Conservation (phyloP, 352 stramenopile species). For the Blastocystis sp. region DNA sequence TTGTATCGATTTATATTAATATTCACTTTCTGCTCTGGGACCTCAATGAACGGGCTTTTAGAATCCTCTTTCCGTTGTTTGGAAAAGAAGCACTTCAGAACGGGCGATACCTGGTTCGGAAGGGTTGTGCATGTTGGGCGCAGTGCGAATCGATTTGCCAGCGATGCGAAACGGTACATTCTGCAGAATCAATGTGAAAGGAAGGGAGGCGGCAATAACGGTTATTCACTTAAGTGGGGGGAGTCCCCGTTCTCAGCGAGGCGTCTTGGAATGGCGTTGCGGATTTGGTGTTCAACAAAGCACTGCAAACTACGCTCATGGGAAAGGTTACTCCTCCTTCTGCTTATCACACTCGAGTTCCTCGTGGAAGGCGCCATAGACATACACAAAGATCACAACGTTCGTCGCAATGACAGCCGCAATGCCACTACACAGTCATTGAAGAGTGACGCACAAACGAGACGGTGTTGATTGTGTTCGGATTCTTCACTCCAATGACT, state of each 20-base stretch:
- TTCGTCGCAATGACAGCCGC: constrained; percentile 42
- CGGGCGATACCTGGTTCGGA: not conserved
- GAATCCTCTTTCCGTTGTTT: not conserved
- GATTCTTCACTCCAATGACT: constrained; percentile 42
- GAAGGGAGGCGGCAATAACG: not conserved
- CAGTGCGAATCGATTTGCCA: not conserved
- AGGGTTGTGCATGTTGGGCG: not conserved
- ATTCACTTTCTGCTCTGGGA: constrained; percentile 62
- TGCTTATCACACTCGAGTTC: constrained; percentile 55
- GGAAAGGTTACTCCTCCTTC: constrained; percentile 44
- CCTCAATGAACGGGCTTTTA: constrained; percentile 3
- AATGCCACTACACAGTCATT: constrained; percentile 20
- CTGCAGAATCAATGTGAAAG: not conserved
- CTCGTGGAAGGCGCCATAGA: constrained; percentile 50
- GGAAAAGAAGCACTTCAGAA: constrained; percentile 7
- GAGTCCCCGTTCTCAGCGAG: not conserved
- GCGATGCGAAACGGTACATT: constrained; percentile 32
- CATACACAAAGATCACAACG: constrained; percentile 54
- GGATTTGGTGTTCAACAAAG: not conserved
- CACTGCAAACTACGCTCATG: not conserved
- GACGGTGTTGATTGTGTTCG: constrained; percentile 26
- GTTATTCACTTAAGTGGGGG: not conserved
- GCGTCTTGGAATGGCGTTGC: not conserved
- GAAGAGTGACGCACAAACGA: not conserved
- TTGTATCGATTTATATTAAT: constrained; percentile 56